These are phyloP conservation scores for Chalaropsis ovoidea DNA, from an alignment of 2,329 filamentous ascomycete species.

Conservation along the genomic window DNA sequence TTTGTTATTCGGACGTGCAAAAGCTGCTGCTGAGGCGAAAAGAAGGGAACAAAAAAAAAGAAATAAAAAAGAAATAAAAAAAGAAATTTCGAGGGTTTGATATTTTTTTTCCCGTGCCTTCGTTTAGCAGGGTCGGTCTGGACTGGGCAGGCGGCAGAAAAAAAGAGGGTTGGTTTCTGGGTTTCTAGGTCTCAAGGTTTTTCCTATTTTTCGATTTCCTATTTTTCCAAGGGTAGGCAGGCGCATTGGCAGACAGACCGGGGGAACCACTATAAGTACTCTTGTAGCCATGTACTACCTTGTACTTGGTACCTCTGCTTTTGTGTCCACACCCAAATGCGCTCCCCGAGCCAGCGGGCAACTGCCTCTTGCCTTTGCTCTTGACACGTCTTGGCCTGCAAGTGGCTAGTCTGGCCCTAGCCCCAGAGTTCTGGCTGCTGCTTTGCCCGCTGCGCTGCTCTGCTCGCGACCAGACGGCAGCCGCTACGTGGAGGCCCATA, in stretches of 20 bases:
- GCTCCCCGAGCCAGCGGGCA: no score
- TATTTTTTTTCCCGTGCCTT: constrained; percentile 15
- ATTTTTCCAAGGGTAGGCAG: constrained; percentile 1
- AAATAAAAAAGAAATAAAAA: constrained; percentile 20
- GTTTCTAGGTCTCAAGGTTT: not conserved
- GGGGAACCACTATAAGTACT: no score
- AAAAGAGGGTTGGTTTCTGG: constrained; percentile 15
- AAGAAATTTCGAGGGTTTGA: constrained; percentile 13
- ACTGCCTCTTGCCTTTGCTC: no score
- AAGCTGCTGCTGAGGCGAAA: constrained; percentile 27
- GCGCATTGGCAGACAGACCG: not conserved
- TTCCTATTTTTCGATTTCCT: no score
- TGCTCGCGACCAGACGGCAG: not conserved
- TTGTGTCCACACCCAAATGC: no score
- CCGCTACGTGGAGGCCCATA: not conserved
- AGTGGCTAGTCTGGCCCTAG: not conserved
- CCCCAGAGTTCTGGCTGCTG: not conserved
- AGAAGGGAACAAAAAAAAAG: constrained; percentile 9
- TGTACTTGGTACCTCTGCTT: no score
- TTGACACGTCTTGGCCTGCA: no score
- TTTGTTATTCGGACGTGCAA: constrained; percentile 38
- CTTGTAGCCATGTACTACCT: no score
- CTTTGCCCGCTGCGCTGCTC: not conserved
- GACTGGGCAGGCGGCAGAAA: not conserved
- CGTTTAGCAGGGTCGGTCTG: not conserved